Percentiles rank a stretch among this genome's conserved stretches.
Evolutionary conservation across 2,329 filamentous ascomycete species (phyloP).

Genomic region (Dothideomycetes sp.): DNA sequence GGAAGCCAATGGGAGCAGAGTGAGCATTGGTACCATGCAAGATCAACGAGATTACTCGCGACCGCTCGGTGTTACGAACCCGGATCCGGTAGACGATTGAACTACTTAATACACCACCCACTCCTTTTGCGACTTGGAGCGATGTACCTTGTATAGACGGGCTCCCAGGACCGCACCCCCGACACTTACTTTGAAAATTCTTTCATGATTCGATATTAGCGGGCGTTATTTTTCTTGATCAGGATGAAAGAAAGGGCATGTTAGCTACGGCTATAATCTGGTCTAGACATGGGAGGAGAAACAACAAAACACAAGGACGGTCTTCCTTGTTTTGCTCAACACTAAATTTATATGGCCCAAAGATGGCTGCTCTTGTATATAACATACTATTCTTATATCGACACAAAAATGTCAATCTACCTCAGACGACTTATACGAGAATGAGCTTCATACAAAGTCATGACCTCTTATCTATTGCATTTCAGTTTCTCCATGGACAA

Average conservation of each 20-base stretch:
- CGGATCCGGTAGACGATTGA: constrained; percentile 14
- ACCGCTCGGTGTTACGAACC: constrained; percentile 31
- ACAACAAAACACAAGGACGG: too few relatives aligned
- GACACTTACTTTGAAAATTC: background rate
- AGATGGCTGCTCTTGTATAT: too few relatives aligned
- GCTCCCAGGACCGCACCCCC: background rate
- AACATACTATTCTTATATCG: too few relatives aligned
- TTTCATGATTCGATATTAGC: background rate
- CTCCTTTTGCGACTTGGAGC: background rate
- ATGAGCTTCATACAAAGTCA: too few relatives aligned
- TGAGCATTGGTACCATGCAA: constrained; percentile 35
- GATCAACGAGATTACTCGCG: constrained; percentile 37
- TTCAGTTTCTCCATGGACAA: too few relatives aligned
- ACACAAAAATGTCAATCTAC: too few relatives aligned
- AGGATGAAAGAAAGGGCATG: background rate
- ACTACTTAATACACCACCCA: constrained; percentile 1
- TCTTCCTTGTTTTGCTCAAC: too few relatives aligned
- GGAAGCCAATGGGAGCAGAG: constrained; percentile 33
- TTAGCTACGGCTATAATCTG: too few relatives aligned
- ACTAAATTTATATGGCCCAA: too few relatives aligned
- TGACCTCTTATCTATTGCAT: too few relatives aligned
- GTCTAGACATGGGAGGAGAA: too few relatives aligned
- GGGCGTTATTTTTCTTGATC: background rate
- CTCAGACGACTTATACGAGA: too few relatives aligned
- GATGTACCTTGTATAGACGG: background rate